Conservation (phyloP, 208 protist genomes). For the Leishmania gerbilli region DNA sequence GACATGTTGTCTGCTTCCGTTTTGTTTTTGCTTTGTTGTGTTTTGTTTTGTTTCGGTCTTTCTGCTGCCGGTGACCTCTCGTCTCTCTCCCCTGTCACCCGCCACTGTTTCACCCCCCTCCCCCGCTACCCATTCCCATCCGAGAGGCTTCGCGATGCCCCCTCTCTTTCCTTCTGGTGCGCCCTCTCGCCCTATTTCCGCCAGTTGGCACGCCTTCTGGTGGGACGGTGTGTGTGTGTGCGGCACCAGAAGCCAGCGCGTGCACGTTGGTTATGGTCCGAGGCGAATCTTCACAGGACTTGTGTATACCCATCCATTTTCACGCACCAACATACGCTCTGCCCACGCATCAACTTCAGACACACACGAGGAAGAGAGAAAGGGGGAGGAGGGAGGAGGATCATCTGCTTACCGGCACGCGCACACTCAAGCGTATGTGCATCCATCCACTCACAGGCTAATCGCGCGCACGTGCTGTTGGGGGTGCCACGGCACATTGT, state of each 20-base stretch:
- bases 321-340: neutral
- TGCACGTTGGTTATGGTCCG: neutral
- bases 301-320: neutral
- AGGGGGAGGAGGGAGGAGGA: neutral
- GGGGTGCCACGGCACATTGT: neutral
- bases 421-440: neutral
- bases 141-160: neutral
- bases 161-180: neutral
- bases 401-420: neutral
- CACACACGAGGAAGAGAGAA: neutral
- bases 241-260: neutral
- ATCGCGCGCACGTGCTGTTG: neutral
- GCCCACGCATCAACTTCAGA: neutral
- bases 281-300: neutral
- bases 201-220: neutral
- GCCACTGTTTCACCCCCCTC: neutral
- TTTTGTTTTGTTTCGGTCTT: neutral
- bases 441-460: neutral
- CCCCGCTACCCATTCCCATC: neutral
- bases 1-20: conserved; percentile 4
- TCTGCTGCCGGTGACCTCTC: neutral
- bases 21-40: neutral
- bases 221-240: neutral
- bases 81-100: neutral
- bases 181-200: neutral